Evolutionary conservation across 164 flowering plant species (phyloP).

Genomic region (Dillenia turbinata): DNA sequence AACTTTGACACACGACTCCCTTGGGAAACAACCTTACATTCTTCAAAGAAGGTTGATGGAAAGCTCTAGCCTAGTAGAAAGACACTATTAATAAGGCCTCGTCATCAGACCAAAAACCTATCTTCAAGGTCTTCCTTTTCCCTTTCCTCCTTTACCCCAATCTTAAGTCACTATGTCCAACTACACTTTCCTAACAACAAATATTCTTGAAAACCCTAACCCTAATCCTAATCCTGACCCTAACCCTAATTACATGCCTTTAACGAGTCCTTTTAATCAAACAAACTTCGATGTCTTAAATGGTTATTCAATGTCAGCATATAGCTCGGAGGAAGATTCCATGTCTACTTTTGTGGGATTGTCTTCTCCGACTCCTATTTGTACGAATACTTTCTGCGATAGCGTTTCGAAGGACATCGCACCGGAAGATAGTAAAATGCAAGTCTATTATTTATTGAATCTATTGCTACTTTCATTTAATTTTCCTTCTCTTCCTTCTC

Average conservation of each 20-base stretch:
- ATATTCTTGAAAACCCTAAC: conserved; percentile 13
- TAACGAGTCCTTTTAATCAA: background rate
- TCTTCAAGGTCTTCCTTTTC: no score
- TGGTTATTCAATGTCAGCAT: conserved; percentile 17
- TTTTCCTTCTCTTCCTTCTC: background rate
- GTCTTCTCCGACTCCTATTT: background rate
- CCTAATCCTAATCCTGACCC: conserved; percentile 2
- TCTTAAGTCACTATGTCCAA: no score
- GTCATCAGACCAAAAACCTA: no score
- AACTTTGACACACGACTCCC: no score
- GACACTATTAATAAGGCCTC: no score
- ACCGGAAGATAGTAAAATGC: conserved; percentile 18
- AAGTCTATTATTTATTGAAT: conserved; percentile 6
- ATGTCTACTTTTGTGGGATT: background rate
- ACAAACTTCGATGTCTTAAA: conserved; percentile 28
- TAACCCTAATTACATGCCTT: background rate
- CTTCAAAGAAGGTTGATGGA: no score
- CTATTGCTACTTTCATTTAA: background rate
- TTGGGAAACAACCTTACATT: no score
- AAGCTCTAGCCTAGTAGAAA: no score
- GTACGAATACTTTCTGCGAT: background rate
- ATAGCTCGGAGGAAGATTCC: conserved; percentile 10
- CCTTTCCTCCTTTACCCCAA: no score
- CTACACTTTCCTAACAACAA: conserved; percentile 3
- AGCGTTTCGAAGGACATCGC: background rate